Evolutionary conservation across 163 green algal species (phyloP).

Genomic region (Scenedesmus sp.): DNA sequence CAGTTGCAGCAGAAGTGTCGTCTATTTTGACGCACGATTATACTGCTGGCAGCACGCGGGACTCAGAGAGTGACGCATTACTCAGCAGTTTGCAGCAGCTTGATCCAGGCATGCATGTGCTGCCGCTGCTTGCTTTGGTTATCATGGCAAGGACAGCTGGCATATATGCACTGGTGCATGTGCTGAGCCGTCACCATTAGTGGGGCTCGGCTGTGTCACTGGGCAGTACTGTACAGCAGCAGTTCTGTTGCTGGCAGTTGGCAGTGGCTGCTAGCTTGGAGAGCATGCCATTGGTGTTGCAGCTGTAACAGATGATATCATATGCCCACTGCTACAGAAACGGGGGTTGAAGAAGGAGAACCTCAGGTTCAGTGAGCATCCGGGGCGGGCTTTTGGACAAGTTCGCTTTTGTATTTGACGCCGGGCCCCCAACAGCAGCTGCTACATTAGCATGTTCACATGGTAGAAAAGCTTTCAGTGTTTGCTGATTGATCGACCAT

Average conservation of each 20-base stretch:
- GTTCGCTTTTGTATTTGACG: background rate
- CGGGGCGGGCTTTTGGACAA: background rate
- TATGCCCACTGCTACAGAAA: background rate
- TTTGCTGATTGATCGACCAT: background rate
- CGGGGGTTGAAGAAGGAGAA: background rate
- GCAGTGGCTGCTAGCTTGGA: background rate
- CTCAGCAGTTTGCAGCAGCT: background rate
- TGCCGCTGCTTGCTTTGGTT: background rate
- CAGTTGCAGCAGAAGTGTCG: too few species aligned
- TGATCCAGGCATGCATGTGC: background rate
- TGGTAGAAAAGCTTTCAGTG: background rate
- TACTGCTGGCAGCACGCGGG: too few species aligned
- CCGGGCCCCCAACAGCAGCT: background rate
- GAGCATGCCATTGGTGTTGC: background rate
- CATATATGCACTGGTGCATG: background rate
- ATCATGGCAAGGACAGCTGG: background rate
- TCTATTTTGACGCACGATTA: too few species aligned
- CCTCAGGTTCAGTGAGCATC: background rate
- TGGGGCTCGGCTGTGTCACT: background rate
- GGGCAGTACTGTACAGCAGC: background rate
- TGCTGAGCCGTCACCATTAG: background rate
- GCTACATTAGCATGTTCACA: background rate
- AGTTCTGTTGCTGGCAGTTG: background rate
- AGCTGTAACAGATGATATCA: background rate
- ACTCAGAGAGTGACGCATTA: too few species aligned